phyloP scores from a whole-genome alignment of 208 protist species.

The Leishmania guyanensis region DNA sequence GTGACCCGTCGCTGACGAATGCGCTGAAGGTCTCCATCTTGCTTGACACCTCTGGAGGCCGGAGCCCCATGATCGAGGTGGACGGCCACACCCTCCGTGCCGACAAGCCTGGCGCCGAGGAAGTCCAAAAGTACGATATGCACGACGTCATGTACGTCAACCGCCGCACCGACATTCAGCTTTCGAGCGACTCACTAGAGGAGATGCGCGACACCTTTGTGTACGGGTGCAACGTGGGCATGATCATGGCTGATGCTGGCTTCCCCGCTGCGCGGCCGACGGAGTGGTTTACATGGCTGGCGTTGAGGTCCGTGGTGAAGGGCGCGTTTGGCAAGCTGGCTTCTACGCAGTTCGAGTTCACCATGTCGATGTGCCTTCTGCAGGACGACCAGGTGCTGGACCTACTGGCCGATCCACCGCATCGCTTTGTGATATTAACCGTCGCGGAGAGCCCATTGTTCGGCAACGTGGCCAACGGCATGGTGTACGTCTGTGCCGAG shows the following conservation, averaged over 20 bases:
- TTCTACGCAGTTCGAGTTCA: conserved; percentile 37
- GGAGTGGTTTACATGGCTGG: conserved; percentile 69
- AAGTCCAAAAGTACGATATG: conserved; percentile 76
- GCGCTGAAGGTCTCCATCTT: conserved; percentile 59
- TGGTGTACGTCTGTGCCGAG: conserved; percentile 58
- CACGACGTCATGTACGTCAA: conserved; percentile 51
- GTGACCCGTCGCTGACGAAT: conserved; percentile 53
- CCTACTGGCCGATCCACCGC: conserved; percentile 41
- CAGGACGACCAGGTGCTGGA: conserved; percentile 80
- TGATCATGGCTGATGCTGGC: conserved; percentile 71
- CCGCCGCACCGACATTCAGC: conserved; percentile 35
- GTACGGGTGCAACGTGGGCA: conserved; percentile 58
- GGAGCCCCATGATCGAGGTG: conserved; percentile 34
- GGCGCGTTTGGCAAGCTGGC: conserved; percentile 51
- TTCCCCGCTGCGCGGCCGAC: conserved; percentile 43
- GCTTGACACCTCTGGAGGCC: conserved; percentile 33
- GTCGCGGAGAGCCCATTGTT: conserved; percentile 78
- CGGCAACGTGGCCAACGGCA: conserved; percentile 67
- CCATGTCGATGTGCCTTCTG: conserved; percentile 60
- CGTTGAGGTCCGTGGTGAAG: conserved; percentile 57
- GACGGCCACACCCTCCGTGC: conserved; percentile 60
- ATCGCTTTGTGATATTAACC: conserved; percentile 42
- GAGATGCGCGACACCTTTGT: conserved; percentile 67
- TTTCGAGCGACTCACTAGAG: conserved; percentile 53
- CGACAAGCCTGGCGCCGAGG: conserved; percentile 51